Evolutionary conservation across 2,329 filamentous ascomycete genomes (phyloP).

Genomic region (Venturiaceae sp.): DNA sequence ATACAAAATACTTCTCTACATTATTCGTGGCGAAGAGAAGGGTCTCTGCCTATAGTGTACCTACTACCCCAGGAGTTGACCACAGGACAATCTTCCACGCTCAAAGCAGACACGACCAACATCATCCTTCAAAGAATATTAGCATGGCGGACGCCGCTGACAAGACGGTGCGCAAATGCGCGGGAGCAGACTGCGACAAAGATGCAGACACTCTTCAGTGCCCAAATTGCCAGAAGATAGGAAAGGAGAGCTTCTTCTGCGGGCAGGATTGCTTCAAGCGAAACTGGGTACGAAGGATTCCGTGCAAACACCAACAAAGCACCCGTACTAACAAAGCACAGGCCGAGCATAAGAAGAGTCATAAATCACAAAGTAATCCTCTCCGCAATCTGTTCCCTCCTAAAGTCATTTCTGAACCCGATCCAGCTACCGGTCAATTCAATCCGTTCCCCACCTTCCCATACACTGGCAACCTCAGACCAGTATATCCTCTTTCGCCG

Average conservation of each 20-base stretch:
- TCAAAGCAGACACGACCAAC: background rate
- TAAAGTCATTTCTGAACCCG: slow-evolving; percentile 80
- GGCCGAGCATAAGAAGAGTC: slow-evolving; percentile 71
- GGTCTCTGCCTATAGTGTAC: background rate
- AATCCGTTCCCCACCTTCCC: slow-evolving; percentile 87
- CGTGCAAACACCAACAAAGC: slow-evolving; percentile 19
- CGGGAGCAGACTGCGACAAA: slow-evolving; percentile 75
- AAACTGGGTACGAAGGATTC: slow-evolving; percentile 67
- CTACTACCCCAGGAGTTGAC: no score
- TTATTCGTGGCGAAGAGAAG: background rate
- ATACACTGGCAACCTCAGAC: slow-evolving; percentile 72
- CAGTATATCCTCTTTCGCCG: slow-evolving; percentile 54
- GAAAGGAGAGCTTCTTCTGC: slow-evolving; percentile 91
- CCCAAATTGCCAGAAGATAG: slow-evolving; percentile 86
- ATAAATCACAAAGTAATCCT: slow-evolving; percentile 67
- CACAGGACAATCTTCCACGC: background rate
- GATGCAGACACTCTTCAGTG: slow-evolving; percentile 82
- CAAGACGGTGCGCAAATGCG: slow-evolving; percentile 53
- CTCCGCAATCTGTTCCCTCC: slow-evolving; percentile 67
- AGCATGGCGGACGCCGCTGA: background rate
- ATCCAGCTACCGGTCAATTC: slow-evolving; percentile 80
- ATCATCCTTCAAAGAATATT: background rate
- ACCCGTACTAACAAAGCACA: slow-evolving; percentile 26
- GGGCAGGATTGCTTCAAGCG: slow-evolving; percentile 98
- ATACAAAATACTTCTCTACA: background rate